Evolutionary conservation across 371 early-diverging fungal species (phyloP).

Genomic region (Lichtheimia ornata): DNA sequence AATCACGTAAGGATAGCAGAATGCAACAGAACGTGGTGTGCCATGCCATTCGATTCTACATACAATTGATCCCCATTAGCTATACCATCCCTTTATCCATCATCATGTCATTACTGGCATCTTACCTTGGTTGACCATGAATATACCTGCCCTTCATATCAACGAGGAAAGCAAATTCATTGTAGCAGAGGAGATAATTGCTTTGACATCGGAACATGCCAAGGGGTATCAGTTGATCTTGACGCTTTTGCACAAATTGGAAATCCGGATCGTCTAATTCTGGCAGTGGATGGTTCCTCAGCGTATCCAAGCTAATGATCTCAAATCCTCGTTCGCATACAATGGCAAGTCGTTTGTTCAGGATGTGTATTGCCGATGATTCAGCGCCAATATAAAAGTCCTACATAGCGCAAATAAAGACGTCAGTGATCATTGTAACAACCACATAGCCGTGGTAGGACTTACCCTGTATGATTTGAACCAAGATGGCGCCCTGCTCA

Average conservation of each 20-base stretch:
- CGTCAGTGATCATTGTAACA: background rate
- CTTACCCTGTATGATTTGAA: slow-evolving; percentile 37
- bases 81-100: no score
- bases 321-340: slow-evolving; percentile 85
- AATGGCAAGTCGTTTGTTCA: slow-evolving; percentile 71
- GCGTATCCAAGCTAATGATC: slow-evolving; percentile 76
- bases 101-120: background rate
- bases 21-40: slow-evolving; percentile 62
- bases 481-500: slow-evolving; percentile 46
- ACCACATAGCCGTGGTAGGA: no score
- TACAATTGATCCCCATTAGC: background rate
- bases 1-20: slow-evolving; percentile 79
- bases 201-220: slow-evolving; percentile 81
- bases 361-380: slow-evolving; percentile 65
- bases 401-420: slow-evolving; percentile 21
- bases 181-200: slow-evolving; percentile 87
- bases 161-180: slow-evolving; percentile 89
- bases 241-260: slow-evolving; percentile 34
- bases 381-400: slow-evolving; percentile 87
- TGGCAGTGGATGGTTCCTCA: slow-evolving; percentile 56
- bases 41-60: slow-evolving; percentile 52
- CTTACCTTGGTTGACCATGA: slow-evolving; percentile 12
- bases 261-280: slow-evolving; percentile 36
- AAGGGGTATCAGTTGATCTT: slow-evolving; percentile 61
- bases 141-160: slow-evolving; percentile 52